Evolutionary conservation across 257 asterid species (phyloP).

Genomic region (Nicotiana tomentosiformis): DNA sequence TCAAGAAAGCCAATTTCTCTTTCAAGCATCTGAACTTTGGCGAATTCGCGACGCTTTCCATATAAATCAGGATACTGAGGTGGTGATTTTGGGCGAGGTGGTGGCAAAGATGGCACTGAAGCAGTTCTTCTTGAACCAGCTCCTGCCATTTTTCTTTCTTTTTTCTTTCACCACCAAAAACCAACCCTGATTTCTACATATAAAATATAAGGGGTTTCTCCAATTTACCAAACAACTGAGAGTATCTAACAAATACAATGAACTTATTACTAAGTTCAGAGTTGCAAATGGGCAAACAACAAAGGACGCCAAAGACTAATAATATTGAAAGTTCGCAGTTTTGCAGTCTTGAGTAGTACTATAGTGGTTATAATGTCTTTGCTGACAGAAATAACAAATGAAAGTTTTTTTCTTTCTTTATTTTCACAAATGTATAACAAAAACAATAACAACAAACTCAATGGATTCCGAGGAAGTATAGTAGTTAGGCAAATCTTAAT

Average conservation of each 20-base stretch:
- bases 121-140: slow-evolving; percentile 19
- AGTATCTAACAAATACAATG: background rate
- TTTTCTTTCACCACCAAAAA: background rate
- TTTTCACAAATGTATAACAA: background rate
- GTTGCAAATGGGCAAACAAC: slow-evolving; percentile 10
- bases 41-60: slow-evolving; percentile 75
- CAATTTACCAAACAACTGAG: slow-evolving; percentile 4
- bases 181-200: background rate
- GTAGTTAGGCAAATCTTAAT: fast-evolving
- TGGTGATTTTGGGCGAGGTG: slow-evolving; percentile 87
- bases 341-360: background rate
- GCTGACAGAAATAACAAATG: background rate
- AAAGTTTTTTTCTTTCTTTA: background rate
- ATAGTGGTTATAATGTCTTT: background rate
- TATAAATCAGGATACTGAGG: slow-evolving; percentile 86
- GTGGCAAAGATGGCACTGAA: slow-evolving; percentile 59
- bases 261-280: background rate
- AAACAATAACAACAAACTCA: no score
- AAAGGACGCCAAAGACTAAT: slow-evolving; percentile 4
- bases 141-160: slow-evolving; percentile 29
- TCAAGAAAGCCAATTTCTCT: slow-evolving; percentile 79
- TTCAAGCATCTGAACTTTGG: slow-evolving; percentile 71
- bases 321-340: background rate
- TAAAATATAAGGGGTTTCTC: background rate
- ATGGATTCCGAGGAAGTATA: no score